Evolutionary conservation across 192 early-diverging fungal species (phyloP).

Genomic region (Fimicolochytrium jonesii): DNA sequence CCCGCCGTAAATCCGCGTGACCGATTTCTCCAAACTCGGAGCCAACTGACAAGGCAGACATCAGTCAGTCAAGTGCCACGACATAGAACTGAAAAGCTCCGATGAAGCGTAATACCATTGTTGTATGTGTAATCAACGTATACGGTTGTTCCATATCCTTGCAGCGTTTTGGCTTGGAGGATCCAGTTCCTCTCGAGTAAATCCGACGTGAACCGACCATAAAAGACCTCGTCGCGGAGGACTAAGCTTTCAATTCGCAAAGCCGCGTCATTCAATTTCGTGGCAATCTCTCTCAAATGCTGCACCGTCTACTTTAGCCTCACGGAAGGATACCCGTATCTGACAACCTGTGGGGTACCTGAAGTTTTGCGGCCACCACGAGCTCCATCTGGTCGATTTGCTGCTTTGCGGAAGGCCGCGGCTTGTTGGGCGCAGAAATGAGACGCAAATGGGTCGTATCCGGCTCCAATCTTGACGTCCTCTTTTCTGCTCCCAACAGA

Average conservation of each 20-base stretch:
- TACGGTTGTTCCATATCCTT: slow-evolving; percentile 1
- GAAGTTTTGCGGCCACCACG: neutral
- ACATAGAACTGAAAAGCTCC: neutral
- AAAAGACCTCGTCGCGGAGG: neutral
- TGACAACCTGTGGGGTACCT: neutral
- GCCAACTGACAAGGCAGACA: neutral
- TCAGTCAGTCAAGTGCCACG: neutral
- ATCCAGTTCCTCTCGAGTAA: slow-evolving; percentile 6
- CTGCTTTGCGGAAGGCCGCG: neutral
- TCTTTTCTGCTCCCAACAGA: neutral
- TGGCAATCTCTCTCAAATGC: neutral
- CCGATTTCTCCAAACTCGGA: slow-evolving; percentile 2
- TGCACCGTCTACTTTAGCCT: too few species aligned
- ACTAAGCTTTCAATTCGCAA: neutral
- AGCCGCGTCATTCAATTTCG: neutral
- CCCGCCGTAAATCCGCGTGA: slow-evolving; percentile 1
- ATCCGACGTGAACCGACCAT: neutral
- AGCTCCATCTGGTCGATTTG: neutral
- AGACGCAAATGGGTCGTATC: neutral
- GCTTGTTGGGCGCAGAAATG: neutral
- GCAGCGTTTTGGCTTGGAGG: slow-evolving; percentile 4
- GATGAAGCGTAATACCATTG: neutral
- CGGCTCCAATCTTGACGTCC: neutral
- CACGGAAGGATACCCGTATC: too few species aligned
- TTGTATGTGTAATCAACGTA: slow-evolving; percentile 5